phyloP scores from a whole-genome alignment of 345 rosid genomes.

The Corchorus capsularis region DNA sequence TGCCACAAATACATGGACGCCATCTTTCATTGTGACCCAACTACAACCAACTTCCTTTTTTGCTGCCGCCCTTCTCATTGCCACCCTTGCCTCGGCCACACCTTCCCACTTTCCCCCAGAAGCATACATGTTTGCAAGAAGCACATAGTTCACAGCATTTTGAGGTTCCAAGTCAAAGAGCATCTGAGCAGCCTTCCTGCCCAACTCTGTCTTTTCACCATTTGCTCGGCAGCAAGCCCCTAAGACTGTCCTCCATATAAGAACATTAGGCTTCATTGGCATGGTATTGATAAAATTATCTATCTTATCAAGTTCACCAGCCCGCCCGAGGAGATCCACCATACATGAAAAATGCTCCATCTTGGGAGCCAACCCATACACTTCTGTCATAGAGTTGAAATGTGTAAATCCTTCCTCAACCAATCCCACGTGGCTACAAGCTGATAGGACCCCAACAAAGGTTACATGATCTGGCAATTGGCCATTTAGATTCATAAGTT shows the following conservation, averaged over 20 bases:
- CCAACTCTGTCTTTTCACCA: constrained; percentile 62
- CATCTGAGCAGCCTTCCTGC: constrained; percentile 73
- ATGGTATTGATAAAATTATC: constrained; percentile 64
- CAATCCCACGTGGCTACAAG: constrained; percentile 89
- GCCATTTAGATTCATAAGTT: constrained; percentile 60
- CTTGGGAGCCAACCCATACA: constrained; percentile 60
- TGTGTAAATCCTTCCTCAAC: constrained; percentile 75
- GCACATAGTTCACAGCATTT: constrained; percentile 87
- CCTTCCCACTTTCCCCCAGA: constrained; percentile 82
- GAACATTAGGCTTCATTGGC: constrained; percentile 79
- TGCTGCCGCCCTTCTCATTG: constrained; percentile 71
- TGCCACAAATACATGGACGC: constrained; percentile 82
- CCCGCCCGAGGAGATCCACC: constrained; percentile 92
- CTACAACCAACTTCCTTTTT: constrained; percentile 94
- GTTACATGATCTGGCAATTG: constrained; percentile 86
- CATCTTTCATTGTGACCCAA: constrained; percentile 95
- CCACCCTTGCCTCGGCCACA: constrained; percentile 65
- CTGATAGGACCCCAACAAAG: constrained; percentile 88
- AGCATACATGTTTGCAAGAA: constrained; percentile 90
- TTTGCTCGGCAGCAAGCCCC: constrained; percentile 82
- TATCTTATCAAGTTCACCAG: constrained; percentile 72
- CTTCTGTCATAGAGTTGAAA: constrained; percentile 68
- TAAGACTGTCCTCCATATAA: constrained; percentile 87
- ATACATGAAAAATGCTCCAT: constrained; percentile 86
- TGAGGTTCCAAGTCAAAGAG: constrained; percentile 79